These are phyloP conservation scores for Melastoma candidum DNA, from an alignment of 441 rosid genomes.

Conservation along the genomic window DNA sequence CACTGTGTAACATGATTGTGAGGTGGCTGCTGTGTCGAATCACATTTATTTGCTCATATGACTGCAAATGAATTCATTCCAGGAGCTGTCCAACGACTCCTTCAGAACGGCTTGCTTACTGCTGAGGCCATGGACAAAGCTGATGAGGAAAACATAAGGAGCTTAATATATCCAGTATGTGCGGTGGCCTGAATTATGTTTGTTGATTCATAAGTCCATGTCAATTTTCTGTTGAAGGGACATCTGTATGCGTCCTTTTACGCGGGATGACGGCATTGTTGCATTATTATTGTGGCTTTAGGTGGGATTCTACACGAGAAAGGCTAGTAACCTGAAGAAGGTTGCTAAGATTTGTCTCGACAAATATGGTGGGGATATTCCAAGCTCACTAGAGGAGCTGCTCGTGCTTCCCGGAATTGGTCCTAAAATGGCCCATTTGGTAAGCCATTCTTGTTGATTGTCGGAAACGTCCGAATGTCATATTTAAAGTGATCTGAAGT, in stretches of 20 bases:
- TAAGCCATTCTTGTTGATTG: constrained; percentile 18
- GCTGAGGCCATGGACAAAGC: constrained; percentile 76
- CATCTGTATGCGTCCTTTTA: constrained; percentile 2
- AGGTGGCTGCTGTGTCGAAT: no score
- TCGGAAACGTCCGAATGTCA: not conserved
- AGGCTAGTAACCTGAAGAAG: constrained; percentile 81
- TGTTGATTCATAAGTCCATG: not conserved
- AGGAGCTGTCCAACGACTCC: constrained; percentile 88
- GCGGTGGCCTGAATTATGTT: constrained; percentile 3
- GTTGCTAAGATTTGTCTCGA: constrained; percentile 69
- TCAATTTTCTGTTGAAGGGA: not conserved
- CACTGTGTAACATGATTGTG: no score
- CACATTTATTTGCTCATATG: not conserved
- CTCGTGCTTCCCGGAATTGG: constrained; percentile 91
- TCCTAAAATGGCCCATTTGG: constrained; percentile 99
- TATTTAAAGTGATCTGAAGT: not conserved
- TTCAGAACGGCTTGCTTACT: constrained; percentile 54
- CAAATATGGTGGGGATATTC: constrained; percentile 81
- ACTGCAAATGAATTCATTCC: constrained; percentile 5
- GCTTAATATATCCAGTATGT: constrained; percentile 78
- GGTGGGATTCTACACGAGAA: constrained; percentile 92
- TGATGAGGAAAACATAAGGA: constrained; percentile 67
- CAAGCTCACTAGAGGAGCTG: constrained; percentile 75
- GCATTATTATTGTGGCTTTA: constrained; percentile 14
- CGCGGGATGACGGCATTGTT: not conserved